These are phyloP conservation scores for Globisporangium acanthophoron DNA, from an alignment of 352 stramenopile genomes.

Conservation along the genomic window DNA sequence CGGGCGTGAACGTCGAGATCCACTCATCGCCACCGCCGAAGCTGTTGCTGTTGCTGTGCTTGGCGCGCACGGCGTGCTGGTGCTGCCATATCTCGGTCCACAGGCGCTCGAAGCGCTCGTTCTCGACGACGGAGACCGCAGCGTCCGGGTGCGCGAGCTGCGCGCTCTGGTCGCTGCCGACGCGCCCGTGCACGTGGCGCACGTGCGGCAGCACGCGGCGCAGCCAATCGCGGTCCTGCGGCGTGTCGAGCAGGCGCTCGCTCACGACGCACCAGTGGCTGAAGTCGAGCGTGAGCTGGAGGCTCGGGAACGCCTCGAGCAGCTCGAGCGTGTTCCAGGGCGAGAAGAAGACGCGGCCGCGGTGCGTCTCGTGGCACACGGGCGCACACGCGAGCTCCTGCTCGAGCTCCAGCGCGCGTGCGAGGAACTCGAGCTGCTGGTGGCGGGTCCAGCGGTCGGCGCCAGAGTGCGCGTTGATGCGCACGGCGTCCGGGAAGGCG, in stretches of 20 bases:
- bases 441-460: conserved; percentile 43
- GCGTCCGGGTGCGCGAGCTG: conserved; percentile 43
- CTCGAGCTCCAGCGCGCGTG: conserved; percentile 41
- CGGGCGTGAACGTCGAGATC: conserved; percentile 59
- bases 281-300: conserved; percentile 68
- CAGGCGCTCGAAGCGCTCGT: conserved; percentile 47
- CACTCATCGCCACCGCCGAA: not conserved
- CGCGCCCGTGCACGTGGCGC: conserved; percentile 54
- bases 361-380: conserved; percentile 58
- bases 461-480: conserved; percentile 59
- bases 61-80: conserved; percentile 13
- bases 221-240: conserved; percentile 36
- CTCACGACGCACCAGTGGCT: conserved; percentile 62
- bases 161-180: conserved; percentile 42
- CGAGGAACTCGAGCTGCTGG: conserved; percentile 48
- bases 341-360: conserved; percentile 63
- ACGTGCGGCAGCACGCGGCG: conserved; percentile 48
- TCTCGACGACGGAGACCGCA: conserved; percentile 20
- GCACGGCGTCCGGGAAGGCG: conserved; percentile 20
- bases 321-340: conserved; percentile 60
- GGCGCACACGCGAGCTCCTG: conserved; percentile 23
- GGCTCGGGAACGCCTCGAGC: conserved; percentile 47
- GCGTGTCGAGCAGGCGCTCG: conserved; percentile 48
- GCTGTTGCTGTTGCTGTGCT: conserved; percentile 1
- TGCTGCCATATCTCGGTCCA: conserved; percentile 43